These are phyloP conservation scores for Sclerotiophoma versabilis DNA, from an alignment of 2,329 filamentous ascomycete genomes.

Conservation along the genomic window DNA sequence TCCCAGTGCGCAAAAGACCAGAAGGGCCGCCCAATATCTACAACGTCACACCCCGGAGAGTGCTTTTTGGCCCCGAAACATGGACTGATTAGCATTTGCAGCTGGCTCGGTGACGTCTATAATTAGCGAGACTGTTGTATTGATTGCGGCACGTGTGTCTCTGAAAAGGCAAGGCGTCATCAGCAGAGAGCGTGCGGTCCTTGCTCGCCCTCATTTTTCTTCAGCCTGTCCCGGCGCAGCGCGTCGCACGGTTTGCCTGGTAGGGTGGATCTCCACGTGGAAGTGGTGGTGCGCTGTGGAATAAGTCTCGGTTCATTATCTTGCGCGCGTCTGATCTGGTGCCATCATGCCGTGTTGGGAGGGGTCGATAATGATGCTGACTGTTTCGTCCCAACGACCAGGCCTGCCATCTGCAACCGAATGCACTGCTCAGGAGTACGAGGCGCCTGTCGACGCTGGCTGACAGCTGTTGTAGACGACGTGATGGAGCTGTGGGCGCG, in stretches of 20 bases:
- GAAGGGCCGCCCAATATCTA: constrained; percentile 1
- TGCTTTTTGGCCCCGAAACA: constrained; percentile 36
- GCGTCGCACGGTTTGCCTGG: constrained; percentile 28
- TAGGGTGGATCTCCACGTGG: constrained; percentile 47
- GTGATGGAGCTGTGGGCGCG: constrained; percentile 12
- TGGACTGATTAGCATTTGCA: constrained; percentile 23
- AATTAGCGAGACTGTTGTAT: constrained; percentile 42
- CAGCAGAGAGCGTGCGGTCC: constrained; percentile 29
- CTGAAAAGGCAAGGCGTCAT: constrained; percentile 36
- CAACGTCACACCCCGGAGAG: constrained; percentile 20
- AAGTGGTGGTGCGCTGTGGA: constrained; percentile 22
- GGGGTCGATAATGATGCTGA: constrained; percentile 16
- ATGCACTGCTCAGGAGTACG: constrained; percentile 25
- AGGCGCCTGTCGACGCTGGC: constrained; percentile 29
- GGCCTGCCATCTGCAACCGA: constrained; percentile 8
- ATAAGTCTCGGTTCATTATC: constrained; percentile 19
- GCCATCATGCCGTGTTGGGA: constrained; percentile 10
- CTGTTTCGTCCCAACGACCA: constrained; percentile 14
- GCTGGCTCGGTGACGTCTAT: constrained; percentile 34
- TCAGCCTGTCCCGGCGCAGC: constrained; percentile 32
- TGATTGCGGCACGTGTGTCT: constrained; percentile 46
- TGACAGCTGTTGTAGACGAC: constrained; percentile 38
- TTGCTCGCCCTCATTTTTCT: constrained; percentile 30
- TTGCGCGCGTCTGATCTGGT: constrained; percentile 33
- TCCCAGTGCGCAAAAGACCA: constrained; percentile 23